These are phyloP conservation scores for Cryptosporidium ubiquitum DNA, from an alignment of 169 alveolate species.

Conservation along the genomic window DNA sequence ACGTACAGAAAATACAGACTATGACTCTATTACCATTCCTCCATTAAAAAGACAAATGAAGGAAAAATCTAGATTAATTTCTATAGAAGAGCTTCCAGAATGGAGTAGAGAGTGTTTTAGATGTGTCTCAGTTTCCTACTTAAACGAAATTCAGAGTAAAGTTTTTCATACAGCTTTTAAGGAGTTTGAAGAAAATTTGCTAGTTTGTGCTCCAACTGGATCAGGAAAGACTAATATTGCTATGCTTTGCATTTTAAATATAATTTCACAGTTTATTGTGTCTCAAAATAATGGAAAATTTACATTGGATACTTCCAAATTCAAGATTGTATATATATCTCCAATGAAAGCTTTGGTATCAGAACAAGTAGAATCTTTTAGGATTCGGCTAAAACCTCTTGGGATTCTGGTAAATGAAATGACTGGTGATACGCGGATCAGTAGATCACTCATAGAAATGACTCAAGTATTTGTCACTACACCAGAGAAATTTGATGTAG, in stretches of 20 bases:
- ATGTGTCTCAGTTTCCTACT: constrained; percentile 80
- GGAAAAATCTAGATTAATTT: constrained; percentile 79
- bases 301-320: constrained; percentile 77
- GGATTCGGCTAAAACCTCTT: constrained; percentile 82
- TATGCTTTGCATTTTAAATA: constrained; percentile 95
- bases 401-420: constrained; percentile 94
- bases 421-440: constrained; percentile 95
- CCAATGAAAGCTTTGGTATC: constrained; percentile 99
- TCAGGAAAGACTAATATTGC: constrained; percentile 99
- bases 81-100: constrained; percentile 90
- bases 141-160: constrained; percentile 95
- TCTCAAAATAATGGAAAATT: constrained; percentile 39
- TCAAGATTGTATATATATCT: constrained; percentile 97
- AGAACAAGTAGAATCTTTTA: constrained; percentile 90
- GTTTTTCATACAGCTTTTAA: constrained; percentile 94
- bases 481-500: constrained; percentile 99
- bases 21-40: constrained; percentile 86
- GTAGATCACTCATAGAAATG: constrained; percentile 95
- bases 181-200: constrained; percentile 93
- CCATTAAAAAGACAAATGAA: constrained; percentile 78
- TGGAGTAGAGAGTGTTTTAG: constrained; percentile 95
- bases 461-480: constrained; percentile 99
- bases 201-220: constrained; percentile 99
- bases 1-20: constrained; percentile 86
- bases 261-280: constrained; percentile 81